A percentile compares a stretch with the other conserved stretches of the same genome.
Evolutionary conservation across 331 rosid genomes (phyloP).

Genomic region (Prunus yedoensis): DNA sequence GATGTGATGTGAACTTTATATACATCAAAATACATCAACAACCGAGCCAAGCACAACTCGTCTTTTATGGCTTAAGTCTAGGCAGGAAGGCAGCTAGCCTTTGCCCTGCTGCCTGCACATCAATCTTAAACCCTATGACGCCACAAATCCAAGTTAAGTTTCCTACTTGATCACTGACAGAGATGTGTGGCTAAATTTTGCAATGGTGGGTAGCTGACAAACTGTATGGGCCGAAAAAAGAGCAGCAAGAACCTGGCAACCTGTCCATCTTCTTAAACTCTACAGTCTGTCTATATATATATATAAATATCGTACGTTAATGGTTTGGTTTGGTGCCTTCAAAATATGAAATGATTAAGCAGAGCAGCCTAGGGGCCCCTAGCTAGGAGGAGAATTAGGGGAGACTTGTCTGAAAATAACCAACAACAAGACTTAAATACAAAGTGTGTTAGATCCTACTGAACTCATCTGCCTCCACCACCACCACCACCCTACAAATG

Average conservation of each 20-base stretch:
- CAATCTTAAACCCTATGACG: no score
- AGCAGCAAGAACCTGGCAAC: conserved; percentile 1
- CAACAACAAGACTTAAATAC: not conserved
- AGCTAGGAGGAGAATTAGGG: no score
- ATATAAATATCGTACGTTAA: no score
- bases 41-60: no score
- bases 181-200: not conserved
- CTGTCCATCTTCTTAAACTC: not conserved
- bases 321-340: not conserved
- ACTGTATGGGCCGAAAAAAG: not conserved
- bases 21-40: no score
- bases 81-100: no score
- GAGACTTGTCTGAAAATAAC: not conserved
- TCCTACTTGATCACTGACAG: not conserved
- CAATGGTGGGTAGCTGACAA: not conserved
- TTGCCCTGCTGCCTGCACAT: no score
- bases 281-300: no score
- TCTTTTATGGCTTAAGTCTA: no score
- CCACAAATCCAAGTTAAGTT: no score
- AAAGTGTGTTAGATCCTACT: no score
- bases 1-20: no score
- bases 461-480: not conserved
- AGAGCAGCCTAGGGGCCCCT: not conserved
- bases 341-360: not conserved
- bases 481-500: not conserved